Base-by-base conservation (phyloP, 1,284 basidiomycete species). In the Ustilago bromivora region DNA sequence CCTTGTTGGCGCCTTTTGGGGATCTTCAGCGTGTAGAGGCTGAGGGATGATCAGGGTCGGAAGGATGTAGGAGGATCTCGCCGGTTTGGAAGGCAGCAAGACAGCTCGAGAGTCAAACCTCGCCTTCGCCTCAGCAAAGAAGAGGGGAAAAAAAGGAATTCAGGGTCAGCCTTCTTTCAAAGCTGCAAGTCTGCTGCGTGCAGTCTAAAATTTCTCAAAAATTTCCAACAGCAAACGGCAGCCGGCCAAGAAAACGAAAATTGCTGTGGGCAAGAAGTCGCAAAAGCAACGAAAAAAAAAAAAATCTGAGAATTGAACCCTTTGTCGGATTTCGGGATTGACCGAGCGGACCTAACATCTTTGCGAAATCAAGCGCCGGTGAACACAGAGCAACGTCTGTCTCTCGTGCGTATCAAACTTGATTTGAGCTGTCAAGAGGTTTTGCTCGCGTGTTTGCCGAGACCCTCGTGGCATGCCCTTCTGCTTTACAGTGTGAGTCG, bases 31-130 rank as follows among this genome's bases (percentile, higher is more conserved):
- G 40, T 35, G 9, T 47, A 7, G 58, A 51, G 38, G 3, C n/a
- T n/a, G n/a, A n/a, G 52, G 43, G 35, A 43, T 54, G 66, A 62
- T 41, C 57, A 63, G 51, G 34, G 51, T 63, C 46, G 23, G 23
- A 56, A 70, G 51, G 57, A 46, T 17, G 43, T 19, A 40, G 23
- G 49, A 51, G 13, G 9, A 31, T 10, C 38, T 10, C 11, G 28
- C 28, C 13, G 3, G 8, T 13, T 3, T 31, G 6, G n/a, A 15
- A 19, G 43, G 43, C n/a, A 15, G 15, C 19, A 46, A 28, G 23
- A 5, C 43, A 10, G 15, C n/a, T 46, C 7, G n/a, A 46, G 15
- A 19, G 17, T 19, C n/a, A 46, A 32, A 53, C 28, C 32, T 52
- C 32, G 52, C n/a, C 34, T 40, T 19, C 23, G 35, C 36, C 54